Conservation (phyloP, 495 filamentous ascomycete species). For the Penicillium lividum region DNA sequence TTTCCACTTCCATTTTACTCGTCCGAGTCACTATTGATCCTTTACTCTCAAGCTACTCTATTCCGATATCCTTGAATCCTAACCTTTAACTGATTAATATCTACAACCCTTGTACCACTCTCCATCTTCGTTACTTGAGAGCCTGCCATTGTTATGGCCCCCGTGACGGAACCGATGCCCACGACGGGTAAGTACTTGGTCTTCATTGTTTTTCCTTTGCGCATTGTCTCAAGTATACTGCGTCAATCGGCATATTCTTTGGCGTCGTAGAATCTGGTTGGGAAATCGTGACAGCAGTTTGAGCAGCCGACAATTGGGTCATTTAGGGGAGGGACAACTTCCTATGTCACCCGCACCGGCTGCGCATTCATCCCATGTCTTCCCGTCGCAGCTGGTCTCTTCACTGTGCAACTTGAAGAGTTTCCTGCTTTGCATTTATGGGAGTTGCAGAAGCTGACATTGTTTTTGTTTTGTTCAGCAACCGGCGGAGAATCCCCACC, state of each 20-base stretch:
- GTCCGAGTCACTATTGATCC: slow-evolving; percentile 6
- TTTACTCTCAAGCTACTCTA: background rate
- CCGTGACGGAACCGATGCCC: background rate
- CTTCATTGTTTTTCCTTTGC: background rate
- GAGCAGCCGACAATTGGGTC: background rate
- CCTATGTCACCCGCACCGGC: background rate
- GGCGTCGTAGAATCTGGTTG: background rate
- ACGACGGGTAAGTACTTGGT: background rate
- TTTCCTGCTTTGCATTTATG: background rate
- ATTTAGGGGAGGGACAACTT: background rate
- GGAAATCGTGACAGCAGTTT: background rate
- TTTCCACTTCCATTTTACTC: slow-evolving; percentile 8
- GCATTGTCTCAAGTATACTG: background rate
- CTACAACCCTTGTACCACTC: background rate
- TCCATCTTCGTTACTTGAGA: background rate
- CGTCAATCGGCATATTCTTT: background rate
- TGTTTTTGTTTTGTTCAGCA: slow-evolving; percentile 14
- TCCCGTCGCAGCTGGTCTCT: background rate
- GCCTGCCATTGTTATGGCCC: background rate
- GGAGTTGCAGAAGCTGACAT: slow-evolving; percentile 12
- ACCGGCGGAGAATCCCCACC: slow-evolving; percentile 31
- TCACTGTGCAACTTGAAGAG: background rate
- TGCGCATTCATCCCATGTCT: background rate
- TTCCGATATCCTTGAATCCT: background rate
- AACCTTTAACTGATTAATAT: background rate